Percentiles rank a stretch among this genome's conserved stretches.
These are phyloP conservation scores for Podospora didyma DNA, from an alignment of 495 filamentous ascomycete genomes.

Conservation along the genomic window DNA sequence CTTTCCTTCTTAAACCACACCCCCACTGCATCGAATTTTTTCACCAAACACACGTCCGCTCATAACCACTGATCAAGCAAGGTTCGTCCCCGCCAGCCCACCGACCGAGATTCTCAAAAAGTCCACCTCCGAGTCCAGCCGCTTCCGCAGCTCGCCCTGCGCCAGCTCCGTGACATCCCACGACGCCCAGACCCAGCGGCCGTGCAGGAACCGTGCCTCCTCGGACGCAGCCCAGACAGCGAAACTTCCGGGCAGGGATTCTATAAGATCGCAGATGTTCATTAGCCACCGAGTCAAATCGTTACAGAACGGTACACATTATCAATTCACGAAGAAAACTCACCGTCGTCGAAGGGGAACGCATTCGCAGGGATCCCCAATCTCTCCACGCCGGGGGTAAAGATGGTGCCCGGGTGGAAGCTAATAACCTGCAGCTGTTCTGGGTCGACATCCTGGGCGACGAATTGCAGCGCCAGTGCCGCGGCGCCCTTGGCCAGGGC, in stretches of 20 bases:
- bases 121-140: constrained; percentile 27
- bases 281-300: background rate
- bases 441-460: constrained; percentile 22
- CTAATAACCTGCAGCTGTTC: constrained; percentile 37
- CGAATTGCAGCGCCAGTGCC: constrained; percentile 22
- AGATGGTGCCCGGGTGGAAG: constrained; percentile 38
- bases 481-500: constrained; percentile 32
- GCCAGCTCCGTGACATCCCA: constrained; percentile 52
- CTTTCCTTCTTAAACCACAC: no score
- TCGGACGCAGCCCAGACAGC: constrained; percentile 43
- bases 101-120: constrained; percentile 26
- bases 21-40: no score
- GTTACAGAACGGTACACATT: background rate
- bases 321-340: background rate
- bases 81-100: constrained; percentile 9
- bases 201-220: constrained; percentile 46
- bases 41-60: no score
- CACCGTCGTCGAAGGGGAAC: constrained; percentile 31
- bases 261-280: background rate
- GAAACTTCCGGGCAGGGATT: constrained; percentile 41
- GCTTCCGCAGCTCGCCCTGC: constrained; percentile 27
- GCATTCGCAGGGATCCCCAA: constrained; percentile 12
- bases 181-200: constrained; percentile 42
- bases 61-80: background rate
- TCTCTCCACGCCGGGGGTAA: constrained; percentile 18